Percentiles rank a stretch among this genome's conserved stretches.
Evolutionary conservation across 129 eudicot genomes (phyloP).

Genomic region (Deinandra increscens): DNA sequence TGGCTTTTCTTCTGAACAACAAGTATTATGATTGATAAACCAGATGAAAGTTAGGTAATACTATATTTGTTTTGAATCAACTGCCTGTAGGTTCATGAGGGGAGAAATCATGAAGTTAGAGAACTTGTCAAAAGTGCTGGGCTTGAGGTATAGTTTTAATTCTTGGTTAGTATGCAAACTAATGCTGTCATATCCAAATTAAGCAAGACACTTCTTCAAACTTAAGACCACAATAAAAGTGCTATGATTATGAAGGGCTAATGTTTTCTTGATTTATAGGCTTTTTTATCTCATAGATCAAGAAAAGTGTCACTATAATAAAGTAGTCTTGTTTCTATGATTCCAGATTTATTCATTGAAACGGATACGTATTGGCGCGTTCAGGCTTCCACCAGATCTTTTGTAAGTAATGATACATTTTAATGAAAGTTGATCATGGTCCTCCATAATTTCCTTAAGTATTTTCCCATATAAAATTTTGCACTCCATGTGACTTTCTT

Average conservation of each 20-base stretch:
- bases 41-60: neutral
- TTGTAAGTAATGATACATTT: constrained; percentile 49
- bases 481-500: neutral
- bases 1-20: constrained; percentile 3
- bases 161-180: neutral
- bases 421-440: neutral
- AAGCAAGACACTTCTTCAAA: neutral
- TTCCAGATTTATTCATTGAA: constrained; percentile 79
- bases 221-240: neutral
- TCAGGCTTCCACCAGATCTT: constrained; percentile 92
- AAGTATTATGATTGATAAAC: neutral
- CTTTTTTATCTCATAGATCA: constrained; percentile 6
- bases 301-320: neutral
- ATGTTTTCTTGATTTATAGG: neutral
- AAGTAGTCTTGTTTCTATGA: neutral
- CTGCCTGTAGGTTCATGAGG: constrained; percentile 78
- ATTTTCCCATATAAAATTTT: neutral
- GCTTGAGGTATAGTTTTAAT: constrained; percentile 59
- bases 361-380: constrained; percentile 85
- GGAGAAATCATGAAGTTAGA: constrained; percentile 97
- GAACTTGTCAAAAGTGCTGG: constrained; percentile 97
- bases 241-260: neutral
- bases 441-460: neutral
- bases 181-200: neutral
- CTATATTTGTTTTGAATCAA: neutral